Evolutionary conservation across 2,329 filamentous ascomycete species (phyloP), one percentile per base, ranked within the genome.

Genomic region (Fusarium subtropicale): DNA sequence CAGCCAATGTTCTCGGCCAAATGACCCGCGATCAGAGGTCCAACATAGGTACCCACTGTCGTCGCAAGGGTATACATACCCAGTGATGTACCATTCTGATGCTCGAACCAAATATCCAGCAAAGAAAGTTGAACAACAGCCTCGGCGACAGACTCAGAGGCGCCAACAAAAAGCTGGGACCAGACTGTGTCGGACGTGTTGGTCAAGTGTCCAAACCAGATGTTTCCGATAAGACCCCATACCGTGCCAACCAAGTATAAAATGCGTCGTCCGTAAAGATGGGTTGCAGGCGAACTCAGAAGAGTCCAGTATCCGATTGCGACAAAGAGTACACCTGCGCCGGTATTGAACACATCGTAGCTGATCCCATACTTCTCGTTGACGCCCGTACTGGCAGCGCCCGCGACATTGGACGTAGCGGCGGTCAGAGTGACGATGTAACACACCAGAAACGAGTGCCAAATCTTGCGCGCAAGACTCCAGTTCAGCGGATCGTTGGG

Each of bases 81-180:
- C 8, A 88, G 78, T 1, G 85, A 84, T 1, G 81, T 80, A 41
- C 86, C 86, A 44, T 85, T 82, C 62, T 86, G 85, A 69, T 88
- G 86, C 76, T 87, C 84, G 64, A 85, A 88, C 78, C 86, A 88
- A 31, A 88, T 80, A 68, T 88, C 86, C 10, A 86, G 84, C 30
- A 88, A 77, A 3, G 85, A 87, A n/a, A 87, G 76, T 71, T 88
- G 86, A 9, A 85, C 86, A 31, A 85, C 81, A 1, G 86, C 86
- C 74, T 88, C 86, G 3, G 84, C 85, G 42, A 85, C 85, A 11
- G 84, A 81, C 74, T 88, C 85, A 7, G 86, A 87, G 4, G 85
- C 85, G 18, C 86, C 86, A 4, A 88, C 84, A 56, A 88, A 87
- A 4, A 88, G 79, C 72, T 88, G 86, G 47, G 84, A 84, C 81